A percentile compares a stretch with the other conserved stretches of the same genome.
These are phyloP conservation scores for Glonium stellatum DNA, from an alignment of 495 filamentous ascomycete species.

Conservation along the genomic window DNA sequence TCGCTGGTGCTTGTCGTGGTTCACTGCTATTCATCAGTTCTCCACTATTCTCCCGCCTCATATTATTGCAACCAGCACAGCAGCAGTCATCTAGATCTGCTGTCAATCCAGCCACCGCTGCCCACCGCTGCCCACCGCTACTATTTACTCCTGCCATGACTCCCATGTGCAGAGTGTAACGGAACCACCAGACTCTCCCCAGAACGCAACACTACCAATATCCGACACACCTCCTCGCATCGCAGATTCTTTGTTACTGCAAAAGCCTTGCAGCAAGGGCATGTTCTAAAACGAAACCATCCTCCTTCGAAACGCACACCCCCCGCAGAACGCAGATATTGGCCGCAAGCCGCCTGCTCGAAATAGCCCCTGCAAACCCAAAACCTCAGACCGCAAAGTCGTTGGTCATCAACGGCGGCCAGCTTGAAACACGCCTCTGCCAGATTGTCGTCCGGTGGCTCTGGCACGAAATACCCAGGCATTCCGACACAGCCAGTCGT, in stretches of 20 bases:
- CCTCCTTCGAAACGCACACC: conserved; percentile 18
- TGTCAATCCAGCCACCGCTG: conserved; percentile 1
- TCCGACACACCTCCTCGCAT: conserved; percentile 12
- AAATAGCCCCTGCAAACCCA: conserved; percentile 25
- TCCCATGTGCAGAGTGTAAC: conserved; percentile 4
- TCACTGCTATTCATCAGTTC: conserved; percentile 4
- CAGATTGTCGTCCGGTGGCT: not conserved
- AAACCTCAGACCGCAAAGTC: conserved; percentile 7
- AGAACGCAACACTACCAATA: conserved; percentile 1
- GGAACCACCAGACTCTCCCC: not conserved
- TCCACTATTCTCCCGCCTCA: not conserved
- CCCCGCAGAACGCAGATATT: conserved; percentile 6
- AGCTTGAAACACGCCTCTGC: conserved; percentile 25
- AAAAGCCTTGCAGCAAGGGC: conserved; percentile 12
- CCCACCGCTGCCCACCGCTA: not conserved
- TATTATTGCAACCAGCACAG: not conserved
- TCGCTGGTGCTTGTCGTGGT: conserved; percentile 5
- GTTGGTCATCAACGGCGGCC: conserved; percentile 4
- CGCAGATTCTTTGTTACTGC: not conserved
- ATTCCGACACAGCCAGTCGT: conserved; percentile 21
- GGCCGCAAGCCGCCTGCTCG: conserved; percentile 14
- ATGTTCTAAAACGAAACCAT: conserved; percentile 23
- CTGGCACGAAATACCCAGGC: conserved; percentile 8
- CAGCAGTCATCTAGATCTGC: not conserved
- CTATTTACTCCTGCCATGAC: not conserved